Base-by-base conservation (phyloP, 805 yeast species). In the Myxozyma nipponensis region DNA sequence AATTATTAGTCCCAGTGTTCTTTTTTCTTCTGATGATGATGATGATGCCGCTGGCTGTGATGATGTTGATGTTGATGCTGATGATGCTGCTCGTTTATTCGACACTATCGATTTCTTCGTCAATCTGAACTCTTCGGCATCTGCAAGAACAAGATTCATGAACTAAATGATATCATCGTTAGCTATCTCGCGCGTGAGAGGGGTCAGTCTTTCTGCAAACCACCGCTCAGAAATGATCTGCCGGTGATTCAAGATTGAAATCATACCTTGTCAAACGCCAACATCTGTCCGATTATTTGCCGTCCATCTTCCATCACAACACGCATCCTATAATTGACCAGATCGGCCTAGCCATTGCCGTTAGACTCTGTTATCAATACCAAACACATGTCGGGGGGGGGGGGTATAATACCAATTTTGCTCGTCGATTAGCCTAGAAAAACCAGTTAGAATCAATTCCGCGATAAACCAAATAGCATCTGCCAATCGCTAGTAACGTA, bases 121-220 rank as follows among this genome's bases (percentile, higher is more conserved):
- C 9, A 82, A 68, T 57, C 97, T 75, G 62, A 81, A 81, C 65
- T 91, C 98, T 62, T 86, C 89, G 38, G 93, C 79, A 57, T 90
- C 93, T 10, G 85, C 77, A 28, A 91, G 70, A 13, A 93, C 95
- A 17, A 91, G 65, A 66, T 91, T 91, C 83, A 90, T 82, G 65
- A 84, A 85, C 63, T 61, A 18, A 9, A 24, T 13, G 17, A 36
- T n/a, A 3, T 40, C 35, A 35, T 15, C 39, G 18, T 41, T 26
- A 34, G 36, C 25, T n/a, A n/a, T n/a, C n/a, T n/a, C n/a, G n/a
- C n/a, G n/a, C n/a, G n/a, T n/a, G n/a, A n/a, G n/a, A n/a, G n/a
- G n/a, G n/a, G n/a, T n/a, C n/a, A n/a, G n/a, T n/a, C n/a, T n/a
- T n/a, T n/a, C n/a, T n/a, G n/a, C n/a, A n/a, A n/a, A n/a, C n/a